Base-by-base conservation (phyloP, 2,329 filamentous ascomycete species). In the Penicillium sclerotiorum region DNA sequence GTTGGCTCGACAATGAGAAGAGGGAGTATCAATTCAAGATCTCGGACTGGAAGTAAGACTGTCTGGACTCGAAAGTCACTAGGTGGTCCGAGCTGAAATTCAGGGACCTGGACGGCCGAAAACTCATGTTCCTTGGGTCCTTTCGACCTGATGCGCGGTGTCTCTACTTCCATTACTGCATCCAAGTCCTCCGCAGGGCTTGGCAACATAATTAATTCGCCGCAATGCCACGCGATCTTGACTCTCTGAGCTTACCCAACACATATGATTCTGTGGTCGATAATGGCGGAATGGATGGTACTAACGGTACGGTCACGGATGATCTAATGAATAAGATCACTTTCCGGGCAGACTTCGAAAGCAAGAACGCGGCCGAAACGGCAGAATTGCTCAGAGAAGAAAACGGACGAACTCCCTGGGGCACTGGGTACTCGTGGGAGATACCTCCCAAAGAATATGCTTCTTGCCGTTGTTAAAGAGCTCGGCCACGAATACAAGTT, bases 161-260 rank as follows among this genome's bases (percentile, higher is more conserved):
- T 40, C 13, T 62, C 1, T 62, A 62, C 18, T 59, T 59, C 13
- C 57, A 61, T 20, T 61, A 57, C 15, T 59, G 55, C 22, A 28
- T 57, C 3, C 55, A 60, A 25, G 38, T 59, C 0, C 25, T 61
- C 13, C 47, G 57, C 13, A 36, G 28, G 8, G 50, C 39, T 8
- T 60, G 57, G 58, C 46, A 57, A 20, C n/a, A n/a, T n/a, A n/a
- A n/a, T n/a, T n/a, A n/a, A n/a, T n/a, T n/a, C n/a, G n/a, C n/a
- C n/a, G n/a, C n/a, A n/a, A n/a, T n/a, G n/a, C n/a, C n/a, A n/a
- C n/a, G n/a, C n/a, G n/a, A n/a, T n/a, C n/a, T n/a, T n/a, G n/a
- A n/a, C n/a, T n/a, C n/a, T n/a, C n/a, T n/a, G n/a, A n/a, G n/a
- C n/a, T n/a, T n/a, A n/a, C n/a, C n/a, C n/a, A n/a, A n/a, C n/a